Percentiles rank a stretch among this genome's conserved stretches.
phyloP scores from a whole-genome alignment of 495 filamentous ascomycete species.

The Daldinia caldariorum region DNA sequence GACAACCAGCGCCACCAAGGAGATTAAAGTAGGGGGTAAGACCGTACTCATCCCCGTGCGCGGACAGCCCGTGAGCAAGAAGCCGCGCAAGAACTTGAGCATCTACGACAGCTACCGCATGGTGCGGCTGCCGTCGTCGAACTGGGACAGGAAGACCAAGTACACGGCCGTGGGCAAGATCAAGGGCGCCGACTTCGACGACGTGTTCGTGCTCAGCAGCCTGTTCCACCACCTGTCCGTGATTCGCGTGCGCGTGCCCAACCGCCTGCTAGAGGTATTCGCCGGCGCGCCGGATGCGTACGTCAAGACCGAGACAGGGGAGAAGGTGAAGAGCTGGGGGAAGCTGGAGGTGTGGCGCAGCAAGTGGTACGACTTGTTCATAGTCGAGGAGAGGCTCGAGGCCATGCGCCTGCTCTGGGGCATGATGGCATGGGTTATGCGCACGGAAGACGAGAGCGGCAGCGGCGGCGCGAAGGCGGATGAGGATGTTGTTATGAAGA shows the following conservation, averaged over 20 bases:
- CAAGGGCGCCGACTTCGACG: constrained; percentile 54
- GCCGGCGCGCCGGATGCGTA: constrained; percentile 47
- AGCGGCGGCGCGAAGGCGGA: neutral
- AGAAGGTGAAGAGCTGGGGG: constrained; percentile 57
- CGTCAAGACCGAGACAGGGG: neutral
- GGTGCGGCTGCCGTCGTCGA: constrained; percentile 67
- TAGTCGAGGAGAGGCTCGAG: constrained; percentile 71
- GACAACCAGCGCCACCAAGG: neutral
- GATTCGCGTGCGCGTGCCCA: constrained; percentile 76
- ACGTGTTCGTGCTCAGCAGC: constrained; percentile 84
- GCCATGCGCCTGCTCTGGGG: constrained; percentile 79
- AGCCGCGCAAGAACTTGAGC: constrained; percentile 57
- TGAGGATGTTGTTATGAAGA: constrained; percentile 51
- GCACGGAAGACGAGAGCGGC: constrained; percentile 50
- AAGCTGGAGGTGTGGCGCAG: constrained; percentile 72
- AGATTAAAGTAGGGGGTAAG: neutral
- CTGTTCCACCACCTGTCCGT: constrained; percentile 86
- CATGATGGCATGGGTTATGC: constrained; percentile 76
- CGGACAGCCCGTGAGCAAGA: constrained; percentile 55
- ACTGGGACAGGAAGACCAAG: constrained; percentile 80
- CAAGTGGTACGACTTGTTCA: constrained; percentile 81
- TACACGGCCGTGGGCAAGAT: constrained; percentile 78
- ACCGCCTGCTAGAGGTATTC: constrained; percentile 66
- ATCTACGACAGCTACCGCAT: constrained; percentile 67
- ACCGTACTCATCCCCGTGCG: constrained; percentile 53